Percentiles rank a stretch among this genome's conserved stretches.
Conservation (phyloP, 306 rosid species). For the Gastrolobium villosum region DNA sequence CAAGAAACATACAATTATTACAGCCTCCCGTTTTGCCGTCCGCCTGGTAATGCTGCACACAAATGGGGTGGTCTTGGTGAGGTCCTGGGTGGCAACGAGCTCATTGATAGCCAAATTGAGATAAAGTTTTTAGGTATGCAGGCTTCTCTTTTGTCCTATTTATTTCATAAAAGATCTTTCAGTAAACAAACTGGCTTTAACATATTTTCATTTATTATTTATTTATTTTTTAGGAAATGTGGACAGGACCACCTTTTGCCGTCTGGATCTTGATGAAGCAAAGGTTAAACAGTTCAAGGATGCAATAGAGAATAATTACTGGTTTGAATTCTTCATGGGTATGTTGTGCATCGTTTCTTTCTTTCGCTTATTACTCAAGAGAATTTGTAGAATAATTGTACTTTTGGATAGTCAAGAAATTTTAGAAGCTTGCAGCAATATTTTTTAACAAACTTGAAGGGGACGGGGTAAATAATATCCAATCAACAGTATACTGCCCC, state of each 20-base stretch:
- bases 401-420: slow-evolving; percentile 28
- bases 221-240: slow-evolving; percentile 71
- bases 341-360: slow-evolving; percentile 54
- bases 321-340: slow-evolving; percentile 99
- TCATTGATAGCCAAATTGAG: slow-evolving; percentile 87
- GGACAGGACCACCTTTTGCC: slow-evolving; percentile 77
- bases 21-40: slow-evolving; percentile 92
- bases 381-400: slow-evolving; percentile 15
- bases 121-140: slow-evolving; percentile 78
- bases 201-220: neutral
- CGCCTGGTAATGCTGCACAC: slow-evolving; percentile 71
- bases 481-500: neutral
- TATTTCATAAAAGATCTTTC: slow-evolving; percentile 36
- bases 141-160: slow-evolving; percentile 37
- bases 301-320: slow-evolving; percentile 91
- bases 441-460: slow-evolving; percentile 23
- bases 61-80: slow-evolving; percentile 99
- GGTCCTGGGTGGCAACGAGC: slow-evolving; percentile 97
- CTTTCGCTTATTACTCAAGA: slow-evolving; percentile 5
- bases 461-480: slow-evolving; percentile 12
- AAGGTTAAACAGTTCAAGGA: slow-evolving; percentile 90
- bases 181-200: slow-evolving; percentile 38
- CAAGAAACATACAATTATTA: slow-evolving; percentile 98
- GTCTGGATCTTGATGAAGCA: slow-evolving; percentile 64
- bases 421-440: slow-evolving; percentile 18